Evolutionary conservation across 148 eudicot species (phyloP), one percentile per base, ranked within the genome.

Genomic region (Rhododendron ferrugineum): DNA sequence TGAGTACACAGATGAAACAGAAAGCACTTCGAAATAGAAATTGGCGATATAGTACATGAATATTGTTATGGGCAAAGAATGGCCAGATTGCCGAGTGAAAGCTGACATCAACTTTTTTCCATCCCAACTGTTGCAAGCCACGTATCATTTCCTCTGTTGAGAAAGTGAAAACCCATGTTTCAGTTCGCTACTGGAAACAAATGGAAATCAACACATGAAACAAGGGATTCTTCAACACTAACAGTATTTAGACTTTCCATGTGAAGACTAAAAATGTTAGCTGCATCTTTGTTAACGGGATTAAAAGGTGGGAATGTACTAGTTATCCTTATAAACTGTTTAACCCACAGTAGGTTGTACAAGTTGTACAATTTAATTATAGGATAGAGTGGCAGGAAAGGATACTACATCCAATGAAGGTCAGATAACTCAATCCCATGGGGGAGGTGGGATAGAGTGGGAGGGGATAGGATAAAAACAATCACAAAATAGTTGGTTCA

Each of bases 81-180:
- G 99, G 99, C 98, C 98, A 97, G 50, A 91, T 81, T 37, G 99
- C 95, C 3, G 96, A 92, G 91, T 95, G 99, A 89, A 97, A 97
- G 91, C 98, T 97, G 83, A 97, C 98, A 83, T 97, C 99, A 28
- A 95, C 98, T 90, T 94, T 97, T 91, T 85, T 95, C 99, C 99
- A 97, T 84, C 97, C 98, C 47, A 97, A 50, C 37, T 88, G 93
- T 83, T 95, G 98, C 80, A 95, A 91, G 86, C 99, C 98, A 52
- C 81, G 92, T 56, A 97, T 94, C 98, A 97, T 97, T 90, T 95
- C 98, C 95, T 97, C 99, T 97, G 94, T 88, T 66, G 47, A 85
- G 72, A 85, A 49, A 87, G 37, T 30, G 11, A 34, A 78, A 86
- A 46, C 62, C 23, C 11, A 11, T 70, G 73, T 76, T 74, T 60